These are phyloP conservation scores for Tulasnella calospora DNA, from an alignment of 768 basidiomycete genomes.

Conservation along the genomic window DNA sequence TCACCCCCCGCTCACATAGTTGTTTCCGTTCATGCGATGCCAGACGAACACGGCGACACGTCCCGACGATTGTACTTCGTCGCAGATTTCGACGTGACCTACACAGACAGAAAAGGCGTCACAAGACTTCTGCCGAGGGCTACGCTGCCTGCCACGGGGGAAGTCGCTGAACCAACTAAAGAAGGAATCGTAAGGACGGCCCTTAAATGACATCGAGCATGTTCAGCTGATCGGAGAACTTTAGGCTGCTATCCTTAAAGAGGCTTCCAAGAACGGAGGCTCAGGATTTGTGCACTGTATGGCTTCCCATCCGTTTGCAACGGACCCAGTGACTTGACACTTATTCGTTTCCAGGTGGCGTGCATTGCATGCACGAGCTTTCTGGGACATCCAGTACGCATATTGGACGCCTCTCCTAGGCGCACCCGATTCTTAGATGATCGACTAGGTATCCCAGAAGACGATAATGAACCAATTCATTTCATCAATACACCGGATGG, in stretches of 20 bases:
- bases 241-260: background rate
- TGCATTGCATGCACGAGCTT: background rate
- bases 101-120: background rate
- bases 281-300: background rate
- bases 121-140: background rate
- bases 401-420: background rate
- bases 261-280: background rate
- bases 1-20: background rate
- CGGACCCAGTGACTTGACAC: background rate
- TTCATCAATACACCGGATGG: background rate
- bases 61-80: background rate
- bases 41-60: background rate
- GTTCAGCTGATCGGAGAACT: background rate
- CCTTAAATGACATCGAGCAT: background rate
- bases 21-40: background rate
- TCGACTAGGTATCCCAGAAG: background rate
- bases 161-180: background rate
- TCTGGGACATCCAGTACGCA: background rate
- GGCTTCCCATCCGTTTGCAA: background rate
- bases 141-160: background rate
- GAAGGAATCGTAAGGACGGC: background rate
- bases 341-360: background rate
- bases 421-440: background rate
- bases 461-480: background rate
- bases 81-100: background rate